phyloP scores from a whole-genome alignment of 441 rosid species.

The Bruguiera hainesii region DNA sequence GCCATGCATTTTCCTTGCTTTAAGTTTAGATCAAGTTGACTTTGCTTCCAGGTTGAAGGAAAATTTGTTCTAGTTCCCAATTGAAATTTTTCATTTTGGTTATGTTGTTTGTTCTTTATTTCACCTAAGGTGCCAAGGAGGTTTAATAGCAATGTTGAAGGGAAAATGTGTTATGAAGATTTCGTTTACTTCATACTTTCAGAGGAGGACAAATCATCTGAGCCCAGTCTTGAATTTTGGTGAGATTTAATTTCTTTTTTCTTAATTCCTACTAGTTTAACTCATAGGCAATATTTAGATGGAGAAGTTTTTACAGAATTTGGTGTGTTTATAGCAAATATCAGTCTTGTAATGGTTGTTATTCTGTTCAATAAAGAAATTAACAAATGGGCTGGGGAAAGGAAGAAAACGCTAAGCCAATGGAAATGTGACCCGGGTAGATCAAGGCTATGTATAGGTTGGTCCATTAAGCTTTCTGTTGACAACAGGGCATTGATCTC shows the following conservation, averaged over 20 bases:
- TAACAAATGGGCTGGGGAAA: too few species aligned
- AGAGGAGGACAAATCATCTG: slow-evolving; percentile 98
- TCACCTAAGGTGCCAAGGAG: slow-evolving; percentile 68
- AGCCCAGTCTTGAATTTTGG: slow-evolving; percentile 97
- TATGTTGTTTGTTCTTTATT: slow-evolving; percentile 2
- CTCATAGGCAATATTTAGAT: not conserved
- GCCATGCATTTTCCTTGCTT: not conserved
- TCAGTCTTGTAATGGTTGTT: not conserved
- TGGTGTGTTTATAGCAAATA: not conserved
- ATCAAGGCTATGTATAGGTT: not conserved
- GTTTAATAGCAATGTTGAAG: slow-evolving; percentile 85
- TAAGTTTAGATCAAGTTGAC: slow-evolving; percentile 6
- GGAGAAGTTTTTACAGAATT: not conserved
- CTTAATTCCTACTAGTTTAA: not conserved
- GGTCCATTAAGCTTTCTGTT: not conserved
- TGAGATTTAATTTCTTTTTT: slow-evolving; percentile 10
- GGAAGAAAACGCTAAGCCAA: too few species aligned
- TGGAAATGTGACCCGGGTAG: too few species aligned
- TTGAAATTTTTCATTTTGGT: slow-evolving; percentile 3
- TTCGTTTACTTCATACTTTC: slow-evolving; percentile 94
- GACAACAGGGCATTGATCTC: not conserved
- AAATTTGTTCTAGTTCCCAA: not conserved
- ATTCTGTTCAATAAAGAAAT: not conserved
- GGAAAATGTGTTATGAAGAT: slow-evolving; percentile 98
- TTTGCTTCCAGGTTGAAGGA: slow-evolving; percentile 4